These are phyloP conservation scores for Aureobasidium lini DNA, from an alignment of 2,329 filamentous ascomycete genomes.

Conservation along the genomic window DNA sequence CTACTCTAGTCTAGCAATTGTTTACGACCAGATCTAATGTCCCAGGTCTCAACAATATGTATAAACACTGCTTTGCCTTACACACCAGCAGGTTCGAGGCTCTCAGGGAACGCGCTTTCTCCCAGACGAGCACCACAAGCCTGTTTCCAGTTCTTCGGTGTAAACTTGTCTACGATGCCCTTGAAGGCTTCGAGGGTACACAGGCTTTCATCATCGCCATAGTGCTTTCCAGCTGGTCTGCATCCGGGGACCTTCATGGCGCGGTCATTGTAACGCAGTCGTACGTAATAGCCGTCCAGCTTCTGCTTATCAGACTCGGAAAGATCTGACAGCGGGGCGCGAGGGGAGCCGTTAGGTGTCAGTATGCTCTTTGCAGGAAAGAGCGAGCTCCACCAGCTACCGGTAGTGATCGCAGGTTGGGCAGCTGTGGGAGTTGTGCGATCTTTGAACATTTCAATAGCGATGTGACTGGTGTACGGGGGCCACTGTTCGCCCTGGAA, in stretches of 20 bases:
- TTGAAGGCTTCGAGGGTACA: slow-evolving; percentile 94
- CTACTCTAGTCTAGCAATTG: not conserved
- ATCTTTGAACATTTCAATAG: slow-evolving; percentile 77
- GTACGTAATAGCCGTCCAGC: slow-evolving; percentile 74
- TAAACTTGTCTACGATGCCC: slow-evolving; percentile 81
- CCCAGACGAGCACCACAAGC: slow-evolving; percentile 55
- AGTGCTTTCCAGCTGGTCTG: slow-evolving; percentile 65
- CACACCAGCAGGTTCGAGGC: slow-evolving; percentile 16
- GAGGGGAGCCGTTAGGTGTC: slow-evolving; percentile 22
- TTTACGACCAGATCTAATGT: not conserved
- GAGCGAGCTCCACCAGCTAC: slow-evolving; percentile 30
- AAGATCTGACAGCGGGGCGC: slow-evolving; percentile 52
- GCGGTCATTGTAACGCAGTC: slow-evolving; percentile 83
- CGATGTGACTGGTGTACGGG: slow-evolving; percentile 85
- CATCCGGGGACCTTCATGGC: slow-evolving; percentile 79
- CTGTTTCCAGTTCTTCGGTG: slow-evolving; percentile 68
- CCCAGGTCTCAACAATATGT: not conserved
- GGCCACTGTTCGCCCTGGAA: slow-evolving; percentile 71
- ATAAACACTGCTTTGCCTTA: not conserved
- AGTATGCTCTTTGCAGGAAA: slow-evolving; percentile 22
- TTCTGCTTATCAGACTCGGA: slow-evolving; percentile 49
- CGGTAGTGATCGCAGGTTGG: slow-evolving; percentile 21
- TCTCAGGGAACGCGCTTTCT: slow-evolving; percentile 42
- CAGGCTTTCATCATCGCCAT: slow-evolving; percentile 78
- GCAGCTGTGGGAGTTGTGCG: slow-evolving; percentile 20